A percentile compares a stretch with the other conserved stretches of the same genome.
Conservation (phyloP, 2,329 filamentous ascomycete genomes). For the Talaromyces sp. region DNA sequence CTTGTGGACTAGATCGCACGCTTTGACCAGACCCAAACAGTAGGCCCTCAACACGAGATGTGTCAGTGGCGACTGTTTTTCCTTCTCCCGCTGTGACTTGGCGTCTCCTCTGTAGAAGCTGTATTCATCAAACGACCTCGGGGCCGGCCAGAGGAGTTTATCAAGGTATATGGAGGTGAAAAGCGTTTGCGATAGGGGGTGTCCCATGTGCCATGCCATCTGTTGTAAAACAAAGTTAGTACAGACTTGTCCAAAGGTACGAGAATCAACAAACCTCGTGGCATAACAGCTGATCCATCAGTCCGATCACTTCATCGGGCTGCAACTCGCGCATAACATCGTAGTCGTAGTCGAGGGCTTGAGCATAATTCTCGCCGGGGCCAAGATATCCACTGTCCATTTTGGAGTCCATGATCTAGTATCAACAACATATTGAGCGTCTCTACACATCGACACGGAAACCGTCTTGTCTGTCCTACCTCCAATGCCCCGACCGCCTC, state of each 20-base stretch:
- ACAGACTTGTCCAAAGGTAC: background rate
- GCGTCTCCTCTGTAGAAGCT: constrained; percentile 44
- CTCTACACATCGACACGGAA: background rate
- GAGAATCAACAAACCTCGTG: constrained; percentile 60
- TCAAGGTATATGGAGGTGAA: constrained; percentile 92
- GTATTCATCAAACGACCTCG: constrained; percentile 58
- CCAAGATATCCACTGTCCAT: constrained; percentile 92
- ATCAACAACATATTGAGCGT: background rate
- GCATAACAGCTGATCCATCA: constrained; percentile 88
- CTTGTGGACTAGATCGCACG: constrained; percentile 71
- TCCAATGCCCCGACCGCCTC: constrained; percentile 78
- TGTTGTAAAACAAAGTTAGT: constrained; percentile 28
- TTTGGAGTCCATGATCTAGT: constrained; percentile 94
- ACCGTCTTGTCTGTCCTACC: constrained; percentile 23
- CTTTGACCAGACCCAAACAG: constrained; percentile 77
- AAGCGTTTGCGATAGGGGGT: constrained; percentile 87
- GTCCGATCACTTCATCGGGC: constrained; percentile 77
- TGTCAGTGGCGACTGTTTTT: constrained; percentile 41
- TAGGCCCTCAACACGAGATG: constrained; percentile 72
- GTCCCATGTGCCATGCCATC: constrained; percentile 97
- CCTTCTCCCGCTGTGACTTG: background rate
- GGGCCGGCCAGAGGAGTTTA: constrained; percentile 66
- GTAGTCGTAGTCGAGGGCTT: constrained; percentile 73
- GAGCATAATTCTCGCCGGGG: constrained; percentile 54
- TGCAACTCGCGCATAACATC: constrained; percentile 63